Evolutionary conservation across 1,284 basidiomycete species (phyloP).

Genomic region (Veloboletus limbatus): DNA sequence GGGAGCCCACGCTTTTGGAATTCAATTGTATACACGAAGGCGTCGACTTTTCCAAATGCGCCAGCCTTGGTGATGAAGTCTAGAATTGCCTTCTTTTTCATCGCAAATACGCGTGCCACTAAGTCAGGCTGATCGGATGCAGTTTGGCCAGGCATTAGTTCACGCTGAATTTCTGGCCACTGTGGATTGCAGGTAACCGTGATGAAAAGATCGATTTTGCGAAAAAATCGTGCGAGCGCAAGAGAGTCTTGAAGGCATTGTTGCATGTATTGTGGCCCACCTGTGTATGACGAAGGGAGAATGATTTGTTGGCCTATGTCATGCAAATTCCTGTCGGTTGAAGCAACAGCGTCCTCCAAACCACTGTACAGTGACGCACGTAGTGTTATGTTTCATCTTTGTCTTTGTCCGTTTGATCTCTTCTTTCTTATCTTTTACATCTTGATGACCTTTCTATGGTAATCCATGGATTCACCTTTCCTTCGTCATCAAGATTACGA

Average conservation of each 20-base stretch:
- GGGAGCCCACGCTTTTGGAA: constrained; percentile 51
- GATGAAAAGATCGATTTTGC: constrained; percentile 42
- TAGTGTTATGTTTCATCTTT: too few species aligned
- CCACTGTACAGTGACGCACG: neutral
- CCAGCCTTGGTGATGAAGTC: constrained; percentile 30
- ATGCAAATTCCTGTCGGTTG: neutral
- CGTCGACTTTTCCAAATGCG: constrained; percentile 37
- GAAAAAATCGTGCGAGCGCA: constrained; percentile 36
- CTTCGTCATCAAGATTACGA: too few species aligned
- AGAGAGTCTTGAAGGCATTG: constrained; percentile 45
- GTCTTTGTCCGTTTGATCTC: too few species aligned
- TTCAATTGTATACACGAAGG: constrained; percentile 45
- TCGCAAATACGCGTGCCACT: constrained; percentile 42
- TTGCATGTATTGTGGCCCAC: constrained; percentile 41
- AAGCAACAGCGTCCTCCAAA: neutral
- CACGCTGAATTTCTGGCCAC: constrained; percentile 40
- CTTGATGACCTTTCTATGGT: too few species aligned
- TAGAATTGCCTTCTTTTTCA: constrained; percentile 39
- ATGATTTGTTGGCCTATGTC: neutral
- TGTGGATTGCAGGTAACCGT: constrained; percentile 48
- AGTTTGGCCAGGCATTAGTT: constrained; percentile 39
- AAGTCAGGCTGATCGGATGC: constrained; percentile 44
- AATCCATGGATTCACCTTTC: too few species aligned
- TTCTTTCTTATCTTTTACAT: too few species aligned
- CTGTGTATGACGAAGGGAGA: constrained; percentile 8